These are phyloP conservation scores for Haematococcus lacustris DNA, from an alignment of 139 green algal genomes.

Conservation along the genomic window DNA sequence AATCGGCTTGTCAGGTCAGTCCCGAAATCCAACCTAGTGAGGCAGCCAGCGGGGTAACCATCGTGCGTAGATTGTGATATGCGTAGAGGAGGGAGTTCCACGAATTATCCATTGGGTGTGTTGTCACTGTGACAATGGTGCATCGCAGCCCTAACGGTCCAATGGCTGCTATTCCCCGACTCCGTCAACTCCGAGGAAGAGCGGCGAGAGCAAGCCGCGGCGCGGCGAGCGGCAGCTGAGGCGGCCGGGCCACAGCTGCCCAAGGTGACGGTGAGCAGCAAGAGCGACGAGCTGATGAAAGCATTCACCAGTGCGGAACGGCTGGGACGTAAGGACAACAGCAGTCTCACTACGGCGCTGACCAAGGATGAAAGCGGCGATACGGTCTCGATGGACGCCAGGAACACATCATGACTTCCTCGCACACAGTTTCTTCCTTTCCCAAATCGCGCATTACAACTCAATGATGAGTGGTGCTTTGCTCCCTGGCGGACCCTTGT, in stretches of 20 bases:
- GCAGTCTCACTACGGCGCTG: no score
- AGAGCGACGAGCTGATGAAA: conserved; percentile 17
- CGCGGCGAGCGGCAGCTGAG: neutral
- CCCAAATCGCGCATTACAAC: no score
- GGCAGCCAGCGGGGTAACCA: neutral
- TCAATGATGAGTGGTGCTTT: no score
- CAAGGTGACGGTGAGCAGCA: conserved; percentile 25
- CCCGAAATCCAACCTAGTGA: neutral
- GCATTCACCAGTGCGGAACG: conserved; percentile 16
- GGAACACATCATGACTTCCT: no score
- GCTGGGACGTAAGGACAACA: no score
- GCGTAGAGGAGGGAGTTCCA: neutral
- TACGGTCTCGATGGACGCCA: no score
- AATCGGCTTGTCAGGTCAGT: conserved; percentile 42
- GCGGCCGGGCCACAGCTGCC: conserved; percentile 34
- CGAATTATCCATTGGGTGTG: neutral
- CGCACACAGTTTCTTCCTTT: no score
- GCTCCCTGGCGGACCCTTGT: no score
- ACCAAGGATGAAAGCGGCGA: no score
- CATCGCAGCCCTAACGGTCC: conserved; percentile 37
- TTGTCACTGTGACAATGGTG: neutral
- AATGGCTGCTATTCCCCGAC: conserved; percentile 42
- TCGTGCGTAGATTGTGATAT: neutral
- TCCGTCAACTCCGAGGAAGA: conserved; percentile 26
- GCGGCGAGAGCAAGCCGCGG: neutral